Base-by-base conservation (phyloP, 1,139 yeast species). In the Blastobotrys arbuscula region DNA sequence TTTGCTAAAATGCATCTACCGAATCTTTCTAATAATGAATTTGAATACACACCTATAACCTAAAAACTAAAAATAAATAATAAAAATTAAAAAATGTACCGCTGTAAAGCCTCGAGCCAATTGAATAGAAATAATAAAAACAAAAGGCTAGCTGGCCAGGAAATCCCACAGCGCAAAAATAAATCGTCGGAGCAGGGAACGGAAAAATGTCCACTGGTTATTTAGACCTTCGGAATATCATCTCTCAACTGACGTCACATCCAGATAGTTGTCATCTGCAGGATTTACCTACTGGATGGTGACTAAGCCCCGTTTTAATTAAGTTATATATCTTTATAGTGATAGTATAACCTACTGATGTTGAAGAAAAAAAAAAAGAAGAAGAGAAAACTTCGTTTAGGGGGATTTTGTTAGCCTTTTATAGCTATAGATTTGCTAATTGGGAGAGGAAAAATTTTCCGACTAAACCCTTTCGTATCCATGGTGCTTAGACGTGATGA, bases 271-370 rank as follows among this genome's bases (percentile, higher is more conserved):
- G 18, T 45, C 36, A 50, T 57, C 62, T 59, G 52, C 61, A 59
- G 54, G 62, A 58, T 44, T 26, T 37, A 44, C 47, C 42, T 44
- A 18, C 49, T 44, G 40, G 37, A 44, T 31, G 39, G 31, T 42
- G 49, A 45, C 48, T 46, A 46, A 58, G 61, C 62, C 60, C 53
- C 55, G 58, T 31, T 49, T 20, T 2, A 28, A 19, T 30, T 38
- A 53, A 47, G 57, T 59, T 59, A 59, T 59, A 59, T 48, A 42
- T 57, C 57, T 57, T 60, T 50, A 55, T 42, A 45, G 59, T 44
- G 61, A 57, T 59, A 59, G 62, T 54, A 59, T 59, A 59, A 59
- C 62, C 62, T 59, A 59, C 62, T 59, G 62, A 58, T 59, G 62
- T 47, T 47, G 56, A 57, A 48, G 52, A 53, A 52, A 54, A 56